Base-by-base conservation (phyloP, 305 asterid species). In the Plantago lanceolata region DNA sequence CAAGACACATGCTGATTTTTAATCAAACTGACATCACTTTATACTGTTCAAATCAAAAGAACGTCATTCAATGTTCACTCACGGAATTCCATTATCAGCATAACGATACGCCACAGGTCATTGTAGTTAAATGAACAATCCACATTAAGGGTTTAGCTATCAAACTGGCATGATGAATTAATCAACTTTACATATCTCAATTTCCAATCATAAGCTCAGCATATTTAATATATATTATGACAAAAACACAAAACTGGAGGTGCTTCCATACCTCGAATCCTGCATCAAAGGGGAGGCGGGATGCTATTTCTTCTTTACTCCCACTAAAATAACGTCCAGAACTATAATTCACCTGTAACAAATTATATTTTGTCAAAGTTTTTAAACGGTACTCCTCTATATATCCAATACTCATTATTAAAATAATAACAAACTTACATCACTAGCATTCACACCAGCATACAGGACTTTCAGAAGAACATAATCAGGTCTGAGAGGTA, bases 401-500 rank as follows among this genome's bases (percentile, higher is more conserved):
- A 48, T 31, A 29, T 6, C 45, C 29, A 52, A 47, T 63, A 60
- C 29, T 54, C 63, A 56, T 15, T 65, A 56, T 15, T 65, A 24
- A 28, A 58, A 53, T 55, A 60, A 55, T 52, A 73, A 57, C 49
- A 68, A 74, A 79, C 96, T 85, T 81, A 89, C 98, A 77, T 93
- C 98, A 79, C 97, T 93, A 56, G 98, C 98, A 77, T 93, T 89
- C 56, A 93, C 98, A 71, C 98, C 98, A 53, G 97, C 98, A 79
- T 93, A 89, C 66, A 93, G 78, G 78, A 89, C 69, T 73, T 92
- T 92, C 81, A 92, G 40, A 75, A 92, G 92, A 63, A 92, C 97
- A 45, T 81, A 72, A 73, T 85, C 84, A 60, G 96, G 78, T 83
- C 82, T 81, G 63, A 92, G 76, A 2, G 97, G 97, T 64, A 87